phyloP scores from a whole-genome alignment of 352 stramenopile genomes.

The Pythium dissotocum region DNA sequence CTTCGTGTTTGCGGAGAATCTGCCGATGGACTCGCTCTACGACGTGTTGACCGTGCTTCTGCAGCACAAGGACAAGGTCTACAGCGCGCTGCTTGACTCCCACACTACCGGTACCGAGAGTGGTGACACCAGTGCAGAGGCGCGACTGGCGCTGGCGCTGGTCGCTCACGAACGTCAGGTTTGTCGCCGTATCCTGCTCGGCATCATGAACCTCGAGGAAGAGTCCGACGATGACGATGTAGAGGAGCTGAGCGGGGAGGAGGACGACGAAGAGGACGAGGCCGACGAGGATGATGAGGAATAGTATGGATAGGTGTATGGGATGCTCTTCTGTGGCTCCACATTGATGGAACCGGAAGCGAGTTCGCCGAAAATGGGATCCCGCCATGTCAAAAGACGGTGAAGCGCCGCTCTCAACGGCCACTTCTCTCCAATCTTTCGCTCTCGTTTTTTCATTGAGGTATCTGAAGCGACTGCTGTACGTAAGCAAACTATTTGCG shows the following conservation, averaged over 20 bases:
- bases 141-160: conserved; percentile 32
- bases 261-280: conserved; percentile 11
- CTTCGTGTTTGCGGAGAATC: conserved; percentile 55
- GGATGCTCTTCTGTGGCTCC: neutral
- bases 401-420: neutral
- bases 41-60: conserved; percentile 62
- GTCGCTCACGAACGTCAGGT: conserved; percentile 52
- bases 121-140: conserved; percentile 5
- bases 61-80: conserved; percentile 64
- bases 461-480: neutral
- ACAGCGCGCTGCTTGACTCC: conserved; percentile 41
- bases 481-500: neutral
- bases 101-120: too few relatives aligned
- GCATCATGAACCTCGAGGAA: conserved; percentile 64
- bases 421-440: neutral
- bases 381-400: neutral
- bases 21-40: conserved; percentile 63
- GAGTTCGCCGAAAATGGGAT: conserved; percentile 5
- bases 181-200: conserved; percentile 61
- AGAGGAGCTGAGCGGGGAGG: conserved; percentile 25
- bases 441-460: neutral
- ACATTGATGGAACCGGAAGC: neutral
- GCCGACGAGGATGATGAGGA: conserved; percentile 21
- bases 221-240: conserved; percentile 45
- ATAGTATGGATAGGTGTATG: neutral